Percentiles rank a stretch among this genome's conserved stretches.
Conservation (phyloP, 2,329 filamentous ascomycete genomes). For the Blastomyces gilchristii region DNA sequence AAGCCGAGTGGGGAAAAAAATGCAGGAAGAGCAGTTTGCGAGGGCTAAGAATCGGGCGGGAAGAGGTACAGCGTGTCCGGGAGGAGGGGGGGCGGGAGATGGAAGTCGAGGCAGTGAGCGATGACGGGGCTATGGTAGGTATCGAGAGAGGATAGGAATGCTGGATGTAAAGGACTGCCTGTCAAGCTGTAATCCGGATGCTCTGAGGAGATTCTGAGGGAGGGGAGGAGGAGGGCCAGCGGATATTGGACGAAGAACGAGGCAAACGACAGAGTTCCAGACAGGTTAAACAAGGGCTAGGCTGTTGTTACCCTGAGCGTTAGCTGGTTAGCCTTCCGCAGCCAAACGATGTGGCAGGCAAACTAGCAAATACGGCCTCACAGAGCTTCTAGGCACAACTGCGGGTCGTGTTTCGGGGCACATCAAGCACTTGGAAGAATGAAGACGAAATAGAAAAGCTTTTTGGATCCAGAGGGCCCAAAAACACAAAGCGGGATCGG, state of each 20-base stretch:
- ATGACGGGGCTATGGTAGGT: background rate
- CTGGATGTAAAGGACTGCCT: background rate
- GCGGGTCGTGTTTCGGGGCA: background rate
- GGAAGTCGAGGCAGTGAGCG: background rate
- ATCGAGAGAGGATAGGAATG: background rate
- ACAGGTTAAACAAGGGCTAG: background rate
- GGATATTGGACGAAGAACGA: background rate
- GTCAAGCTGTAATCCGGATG: background rate
- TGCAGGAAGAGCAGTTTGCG: background rate
- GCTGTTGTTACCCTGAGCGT: background rate
- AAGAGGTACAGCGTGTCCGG: background rate
- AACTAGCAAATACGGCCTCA: background rate
- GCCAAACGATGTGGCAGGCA: background rate
- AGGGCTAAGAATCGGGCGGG: background rate
- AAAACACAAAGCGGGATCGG: background rate
- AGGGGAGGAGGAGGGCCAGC: background rate
- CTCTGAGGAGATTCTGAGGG: background rate
- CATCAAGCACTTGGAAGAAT: background rate
- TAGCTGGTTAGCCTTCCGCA: too few relatives aligned
- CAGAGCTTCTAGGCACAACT: background rate
- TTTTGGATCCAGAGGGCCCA: background rate
- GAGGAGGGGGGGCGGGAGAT: background rate
- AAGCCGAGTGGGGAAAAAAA: background rate
- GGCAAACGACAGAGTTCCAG: background rate
- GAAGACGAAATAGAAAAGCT: background rate